These are phyloP conservation scores for Stramenopiles sp. DNA, from an alignment of 352 stramenopile species.

Conservation along the genomic window DNA sequence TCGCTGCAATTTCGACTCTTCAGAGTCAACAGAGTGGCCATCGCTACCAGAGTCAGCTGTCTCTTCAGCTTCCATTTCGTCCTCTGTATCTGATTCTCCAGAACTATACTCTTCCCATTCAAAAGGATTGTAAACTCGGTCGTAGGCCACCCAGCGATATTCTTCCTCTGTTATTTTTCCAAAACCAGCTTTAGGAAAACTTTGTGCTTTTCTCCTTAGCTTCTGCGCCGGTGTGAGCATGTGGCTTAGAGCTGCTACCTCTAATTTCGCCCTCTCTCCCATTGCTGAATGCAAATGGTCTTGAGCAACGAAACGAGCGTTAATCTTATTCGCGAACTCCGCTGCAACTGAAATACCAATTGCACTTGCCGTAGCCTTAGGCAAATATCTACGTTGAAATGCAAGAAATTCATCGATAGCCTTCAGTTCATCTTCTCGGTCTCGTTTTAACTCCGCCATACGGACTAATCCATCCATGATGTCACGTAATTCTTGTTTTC, in stretches of 20 bases:
- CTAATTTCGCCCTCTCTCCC: not conserved
- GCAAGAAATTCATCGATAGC: not conserved
- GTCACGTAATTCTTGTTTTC: not conserved
- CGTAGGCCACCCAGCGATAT: not conserved
- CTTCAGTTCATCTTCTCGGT: not conserved
- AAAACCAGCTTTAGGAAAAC: not conserved
- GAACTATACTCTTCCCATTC: constrained; percentile 2
- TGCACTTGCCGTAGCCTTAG: not conserved
- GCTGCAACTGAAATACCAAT: not conserved
- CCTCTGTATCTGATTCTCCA: not conserved
- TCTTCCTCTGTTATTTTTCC: not conserved
- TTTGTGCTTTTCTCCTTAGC: not conserved
- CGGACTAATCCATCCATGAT: not conserved
- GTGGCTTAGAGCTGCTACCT: not conserved
- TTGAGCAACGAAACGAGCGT: not conserved
- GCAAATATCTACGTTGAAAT: not conserved
- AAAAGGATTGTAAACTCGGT: constrained; percentile 1
- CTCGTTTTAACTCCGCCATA: not conserved
- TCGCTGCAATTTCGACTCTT: too few relatives aligned
- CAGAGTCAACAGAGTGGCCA: too few relatives aligned
- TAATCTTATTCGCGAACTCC: not conserved
- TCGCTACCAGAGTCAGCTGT: not conserved
- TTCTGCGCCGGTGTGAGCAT: not conserved
- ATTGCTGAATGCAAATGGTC: not conserved
- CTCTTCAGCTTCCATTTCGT: not conserved